A percentile compares a stretch with the other conserved stretches of the same genome.
phyloP scores from a whole-genome alignment of 202 grass and related monocot genomes.

The Panicum hallii region DNA sequence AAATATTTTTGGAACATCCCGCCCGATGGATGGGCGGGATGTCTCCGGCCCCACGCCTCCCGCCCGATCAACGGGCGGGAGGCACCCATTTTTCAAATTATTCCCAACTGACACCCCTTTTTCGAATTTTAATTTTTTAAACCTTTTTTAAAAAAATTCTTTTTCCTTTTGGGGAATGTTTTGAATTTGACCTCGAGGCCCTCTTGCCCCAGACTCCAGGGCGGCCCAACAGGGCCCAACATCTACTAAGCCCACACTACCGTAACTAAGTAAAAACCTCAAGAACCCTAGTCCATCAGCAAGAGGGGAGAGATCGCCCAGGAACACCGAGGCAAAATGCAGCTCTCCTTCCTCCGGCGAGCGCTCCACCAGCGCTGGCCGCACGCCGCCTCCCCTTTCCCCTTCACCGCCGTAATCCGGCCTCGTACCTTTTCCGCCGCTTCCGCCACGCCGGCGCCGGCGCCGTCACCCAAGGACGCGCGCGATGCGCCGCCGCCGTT shows the following conservation, averaged over 20 bases:
- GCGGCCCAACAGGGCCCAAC: background rate
- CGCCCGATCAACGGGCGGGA: too few relatives aligned
- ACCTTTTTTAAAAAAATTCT: too few relatives aligned
- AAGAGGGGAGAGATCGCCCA: background rate
- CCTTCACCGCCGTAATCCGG: background rate
- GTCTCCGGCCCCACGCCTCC: too few relatives aligned
- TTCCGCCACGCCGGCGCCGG: background rate
- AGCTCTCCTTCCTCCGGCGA: constrained; percentile 42
- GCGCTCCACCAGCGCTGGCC: constrained; percentile 34
- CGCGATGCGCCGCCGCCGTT: background rate
- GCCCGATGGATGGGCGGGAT: too few relatives aligned
- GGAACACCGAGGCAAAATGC: constrained; percentile 31
- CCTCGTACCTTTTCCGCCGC: background rate
- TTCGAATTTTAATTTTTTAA: too few relatives aligned
- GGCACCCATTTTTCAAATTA: too few relatives aligned
- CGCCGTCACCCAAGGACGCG: background rate
- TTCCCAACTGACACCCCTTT: too few relatives aligned
- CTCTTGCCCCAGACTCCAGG: too few relatives aligned
- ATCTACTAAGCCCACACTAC: background rate
- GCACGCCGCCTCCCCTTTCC: background rate
- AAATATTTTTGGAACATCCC: too few relatives aligned
- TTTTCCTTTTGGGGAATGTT: too few relatives aligned
- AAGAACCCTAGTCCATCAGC: constrained; percentile 20
- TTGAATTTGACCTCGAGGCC: too few relatives aligned
- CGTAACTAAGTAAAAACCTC: background rate